Evolutionary conservation across 805 yeast genomes (phyloP).

Genomic region (Kodamaea leandrae): DNA sequence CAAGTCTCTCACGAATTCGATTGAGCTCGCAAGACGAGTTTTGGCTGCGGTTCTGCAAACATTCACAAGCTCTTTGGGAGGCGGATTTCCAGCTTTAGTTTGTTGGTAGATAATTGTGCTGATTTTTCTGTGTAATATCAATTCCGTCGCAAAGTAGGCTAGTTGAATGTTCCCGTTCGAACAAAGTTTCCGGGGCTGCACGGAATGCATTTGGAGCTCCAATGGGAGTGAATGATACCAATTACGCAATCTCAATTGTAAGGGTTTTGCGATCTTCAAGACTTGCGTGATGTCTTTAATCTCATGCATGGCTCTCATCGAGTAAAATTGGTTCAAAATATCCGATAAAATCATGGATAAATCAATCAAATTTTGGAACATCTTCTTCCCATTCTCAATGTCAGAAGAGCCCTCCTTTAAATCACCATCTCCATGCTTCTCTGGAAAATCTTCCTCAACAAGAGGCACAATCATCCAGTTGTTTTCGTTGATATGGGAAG

Average conservation of each 20-base stretch:
- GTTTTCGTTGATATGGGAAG: slow-evolving; percentile 70
- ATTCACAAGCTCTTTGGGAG: slow-evolving; percentile 35
- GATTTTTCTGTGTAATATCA: slow-evolving; percentile 78
- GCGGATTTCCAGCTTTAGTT: slow-evolving; percentile 27
- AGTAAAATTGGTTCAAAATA: slow-evolving; percentile 68
- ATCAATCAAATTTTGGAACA: slow-evolving; percentile 66
- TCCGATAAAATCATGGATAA: slow-evolving; percentile 68
- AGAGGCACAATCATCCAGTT: slow-evolving; percentile 80
- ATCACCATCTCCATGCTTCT: slow-evolving; percentile 54
- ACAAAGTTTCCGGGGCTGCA: slow-evolving; percentile 60
- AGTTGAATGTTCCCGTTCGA: slow-evolving; percentile 78
- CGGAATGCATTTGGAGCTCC: slow-evolving; percentile 59
- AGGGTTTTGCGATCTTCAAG: slow-evolving; percentile 73
- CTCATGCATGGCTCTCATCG: slow-evolving; percentile 60
- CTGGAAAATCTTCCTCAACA: slow-evolving; percentile 76
- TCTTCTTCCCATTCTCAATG: slow-evolving; percentile 63
- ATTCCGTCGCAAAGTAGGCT: slow-evolving; percentile 86
- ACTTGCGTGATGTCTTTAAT: slow-evolving; percentile 63
- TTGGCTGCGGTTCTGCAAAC: slow-evolving; percentile 86
- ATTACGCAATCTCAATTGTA: slow-evolving; percentile 64
- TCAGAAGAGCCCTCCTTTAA: slow-evolving; percentile 61
- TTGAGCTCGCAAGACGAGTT: slow-evolving; percentile 76
- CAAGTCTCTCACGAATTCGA: slow-evolving; percentile 72
- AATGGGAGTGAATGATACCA: slow-evolving; percentile 77
- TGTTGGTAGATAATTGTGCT: slow-evolving; percentile 50